A percentile compares a stretch with the other conserved stretches of the same genome.
phyloP scores from a whole-genome alignment of 2,329 filamentous ascomycete genomes.

The Nothophaeocryptopus gaeumannii region DNA sequence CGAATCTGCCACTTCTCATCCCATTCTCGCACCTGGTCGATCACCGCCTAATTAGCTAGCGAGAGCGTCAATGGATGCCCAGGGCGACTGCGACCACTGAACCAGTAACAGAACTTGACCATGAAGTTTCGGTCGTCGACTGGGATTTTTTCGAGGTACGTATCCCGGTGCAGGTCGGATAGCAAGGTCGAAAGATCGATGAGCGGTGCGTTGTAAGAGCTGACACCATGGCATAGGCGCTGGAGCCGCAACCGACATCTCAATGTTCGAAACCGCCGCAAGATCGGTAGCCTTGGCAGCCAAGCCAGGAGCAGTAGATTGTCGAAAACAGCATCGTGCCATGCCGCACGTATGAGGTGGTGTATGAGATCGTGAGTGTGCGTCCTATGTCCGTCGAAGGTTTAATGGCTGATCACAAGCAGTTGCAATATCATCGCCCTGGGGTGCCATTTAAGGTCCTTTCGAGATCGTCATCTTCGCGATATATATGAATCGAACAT shows the following conservation, averaged over 20 bases:
- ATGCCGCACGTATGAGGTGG: conserved; percentile 62
- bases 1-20: conserved; percentile 1
- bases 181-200: conserved; percentile 6
- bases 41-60: conserved; percentile 1
- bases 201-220: not conserved
- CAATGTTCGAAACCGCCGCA: conserved; percentile 66
- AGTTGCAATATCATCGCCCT: conserved; percentile 46
- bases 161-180: conserved; percentile 6
- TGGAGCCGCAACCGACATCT: conserved; percentile 68
- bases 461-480: too few species aligned
- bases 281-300: conserved; percentile 64
- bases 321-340: conserved; percentile 81
- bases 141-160: conserved; percentile 4
- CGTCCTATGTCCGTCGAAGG: too few species aligned
- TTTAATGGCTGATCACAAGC: too few species aligned
- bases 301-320: conserved; percentile 51
- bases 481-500: too few species aligned
- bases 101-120: not conserved
- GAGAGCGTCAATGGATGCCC: not conserved
- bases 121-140: conserved; percentile 1
- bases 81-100: not conserved
- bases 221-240: conserved; percentile 61
- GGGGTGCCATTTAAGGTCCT: conserved; percentile 68
- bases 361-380: too few species aligned
- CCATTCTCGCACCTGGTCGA: conserved; percentile 5